Base-by-base conservation (phyloP, 192 early-diverging fungal species). In the Coemansia sp. region DNA sequence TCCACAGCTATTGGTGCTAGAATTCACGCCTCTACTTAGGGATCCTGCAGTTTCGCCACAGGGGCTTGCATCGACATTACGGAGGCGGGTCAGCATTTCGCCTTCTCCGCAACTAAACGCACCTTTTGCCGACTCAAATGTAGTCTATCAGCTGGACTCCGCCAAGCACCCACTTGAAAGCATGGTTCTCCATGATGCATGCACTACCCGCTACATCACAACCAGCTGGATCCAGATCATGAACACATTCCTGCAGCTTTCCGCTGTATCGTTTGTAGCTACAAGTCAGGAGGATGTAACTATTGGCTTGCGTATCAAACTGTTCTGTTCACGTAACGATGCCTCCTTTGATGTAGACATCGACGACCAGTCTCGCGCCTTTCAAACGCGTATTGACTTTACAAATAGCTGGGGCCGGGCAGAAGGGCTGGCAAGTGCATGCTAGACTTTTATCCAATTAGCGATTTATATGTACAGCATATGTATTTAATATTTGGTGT, bases 221-320 rank as follows among this genome's bases (percentile, higher is more conserved):
- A 62, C 63, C 22, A 73, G 78, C 62, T 80, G 72, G 72, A 72
- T 80, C 24, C 61, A 80, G 69, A 58, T 74, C 10, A 65, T 80
- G 48, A 80, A 71, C 59, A 57, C 66, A 15, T 63, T 80, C 53
- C 25, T 54, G 2, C 52, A 62, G 32, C 72, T 80, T 9, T 61
- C 41, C 2, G 17, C 72, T 7, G 72, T 75, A 22, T 71, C 69
- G 12, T 64, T 80, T 58, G 72, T 80, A 10, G 72, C 78, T 1
- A 67, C 54, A 27, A 66, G 66, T 12, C 67, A 65, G 51, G 72
- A 72, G 1, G 78, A 74, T 38, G 25, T 67, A 21, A 29, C 61
- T 15, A 54, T 65, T 55, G 72, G 63, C 21, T 39, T 11, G 15
- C 78, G 67, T 7, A 51, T 80, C 5, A 52, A n/a, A 53, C 54